phyloP scores from a whole-genome alignment of 139 green algal species.

The Tetradesmus lagerheimii region DNA sequence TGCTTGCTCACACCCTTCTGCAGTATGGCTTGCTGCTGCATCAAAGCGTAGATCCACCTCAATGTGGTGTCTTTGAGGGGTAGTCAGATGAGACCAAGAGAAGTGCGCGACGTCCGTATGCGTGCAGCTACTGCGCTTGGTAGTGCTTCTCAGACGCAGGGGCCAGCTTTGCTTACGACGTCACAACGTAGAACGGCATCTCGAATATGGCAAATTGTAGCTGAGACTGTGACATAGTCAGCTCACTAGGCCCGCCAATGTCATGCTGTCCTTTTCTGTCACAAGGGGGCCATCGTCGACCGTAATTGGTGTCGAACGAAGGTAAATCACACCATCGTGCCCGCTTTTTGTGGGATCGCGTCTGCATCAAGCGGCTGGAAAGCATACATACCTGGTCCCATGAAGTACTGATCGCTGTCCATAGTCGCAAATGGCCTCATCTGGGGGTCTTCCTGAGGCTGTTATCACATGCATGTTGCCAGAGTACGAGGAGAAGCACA shows the following conservation, averaged over 20 bases:
- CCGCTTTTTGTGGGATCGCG: background rate
- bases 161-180: too few relatives aligned
- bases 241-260: background rate
- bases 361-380: background rate
- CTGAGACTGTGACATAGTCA: background rate
- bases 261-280: background rate
- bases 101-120: background rate
- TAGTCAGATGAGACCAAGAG: background rate
- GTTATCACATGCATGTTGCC: constrained; percentile 24
- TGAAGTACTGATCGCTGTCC: background rate
- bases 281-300: background rate
- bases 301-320: background rate
- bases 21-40: background rate
- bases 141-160: background rate
- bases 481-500: constrained; percentile 34
- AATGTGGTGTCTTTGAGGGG: background rate
- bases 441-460: background rate
- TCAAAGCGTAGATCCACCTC: background rate
- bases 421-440: background rate
- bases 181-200: too few relatives aligned
- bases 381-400: background rate
- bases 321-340: background rate
- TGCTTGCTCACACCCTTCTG: background rate
- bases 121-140: background rate
- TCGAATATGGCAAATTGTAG: background rate